Evolutionary conservation across 2,329 filamentous ascomycete genomes (phyloP).

Genomic region (Exophiala bonariae): DNA sequence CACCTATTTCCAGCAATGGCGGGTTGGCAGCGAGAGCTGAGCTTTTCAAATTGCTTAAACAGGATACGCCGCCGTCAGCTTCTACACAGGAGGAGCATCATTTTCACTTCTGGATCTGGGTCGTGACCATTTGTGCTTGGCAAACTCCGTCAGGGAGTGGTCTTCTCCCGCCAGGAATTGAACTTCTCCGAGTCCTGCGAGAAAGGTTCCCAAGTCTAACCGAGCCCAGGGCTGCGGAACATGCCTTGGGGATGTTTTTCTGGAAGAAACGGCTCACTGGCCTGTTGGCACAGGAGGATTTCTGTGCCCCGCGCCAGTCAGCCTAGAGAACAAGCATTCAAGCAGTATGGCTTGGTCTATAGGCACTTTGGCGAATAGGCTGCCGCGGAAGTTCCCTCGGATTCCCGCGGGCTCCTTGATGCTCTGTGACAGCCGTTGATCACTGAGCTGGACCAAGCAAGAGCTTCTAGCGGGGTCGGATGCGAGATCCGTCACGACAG

Average conservation of each 20-base stretch:
- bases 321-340: too few species aligned
- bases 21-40: slow-evolving; percentile 1
- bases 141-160: slow-evolving; percentile 4
- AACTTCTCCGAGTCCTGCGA: slow-evolving; percentile 4
- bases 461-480: too few species aligned
- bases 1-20: slow-evolving; percentile 7
- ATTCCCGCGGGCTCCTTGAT: too few species aligned
- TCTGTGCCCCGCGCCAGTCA: too few species aligned
- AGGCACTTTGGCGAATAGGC: too few species aligned
- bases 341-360: too few species aligned
- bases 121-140: slow-evolving; percentile 5
- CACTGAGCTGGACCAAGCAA: too few species aligned
- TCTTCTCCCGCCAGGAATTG: slow-evolving; percentile 3
- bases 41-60: background rate
- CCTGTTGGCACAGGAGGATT: too few species aligned
- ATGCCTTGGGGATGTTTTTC: slow-evolving; percentile 3
- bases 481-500: too few species aligned
- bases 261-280: slow-evolving; percentile 9
- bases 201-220: background rate
- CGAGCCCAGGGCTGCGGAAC: background rate
- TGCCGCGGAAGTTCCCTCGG: too few species aligned
- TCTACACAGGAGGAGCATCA: background rate
- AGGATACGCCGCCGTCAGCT: background rate
- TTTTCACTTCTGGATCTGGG: slow-evolving; percentile 8
- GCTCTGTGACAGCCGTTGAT: too few species aligned